A percentile compares a stretch with the other conserved stretches of the same genome.
These are phyloP conservation scores for Calendula officinalis DNA, from an alignment of 129 eudicot genomes.

Conservation along the genomic window DNA sequence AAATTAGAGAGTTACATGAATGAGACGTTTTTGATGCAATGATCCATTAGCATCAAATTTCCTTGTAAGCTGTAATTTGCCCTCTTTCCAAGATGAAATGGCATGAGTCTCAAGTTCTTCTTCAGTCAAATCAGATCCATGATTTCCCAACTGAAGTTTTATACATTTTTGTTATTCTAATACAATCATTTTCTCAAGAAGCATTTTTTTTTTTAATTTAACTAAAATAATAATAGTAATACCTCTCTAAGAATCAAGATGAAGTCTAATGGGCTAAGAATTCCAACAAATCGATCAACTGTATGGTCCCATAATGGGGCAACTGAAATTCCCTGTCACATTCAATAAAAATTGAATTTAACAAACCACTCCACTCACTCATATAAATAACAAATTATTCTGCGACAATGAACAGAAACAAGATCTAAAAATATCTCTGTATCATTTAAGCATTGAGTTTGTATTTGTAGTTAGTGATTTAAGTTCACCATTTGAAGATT, in stretches of 20 bases:
- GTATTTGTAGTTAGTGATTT: too few relatives aligned
- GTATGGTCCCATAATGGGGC: conserved; percentile 80
- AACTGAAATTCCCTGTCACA: conserved; percentile 65
- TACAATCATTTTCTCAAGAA: conserved; percentile 2
- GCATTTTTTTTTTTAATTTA: too few relatives aligned
- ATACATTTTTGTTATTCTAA: conserved; percentile 4
- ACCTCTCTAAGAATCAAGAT: conserved; percentile 82
- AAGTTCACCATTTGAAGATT: too few relatives aligned
- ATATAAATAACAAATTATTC: too few relatives aligned
- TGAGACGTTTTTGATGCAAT: conserved; percentile 40
- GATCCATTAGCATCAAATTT: conserved; percentile 52
- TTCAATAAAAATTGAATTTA: conserved; percentile 7
- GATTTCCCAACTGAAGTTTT: conserved; percentile 62
- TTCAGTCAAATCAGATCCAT: conserved; percentile 82
- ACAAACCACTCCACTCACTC: too few relatives aligned
- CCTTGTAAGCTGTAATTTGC: conserved; percentile 46
- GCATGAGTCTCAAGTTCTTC: conserved; percentile 89
- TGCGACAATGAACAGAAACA: too few relatives aligned
- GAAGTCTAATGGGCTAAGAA: conserved; percentile 78
- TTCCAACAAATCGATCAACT: conserved; percentile 73
- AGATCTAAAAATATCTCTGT: too few relatives aligned
- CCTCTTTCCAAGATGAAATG: conserved; percentile 84
- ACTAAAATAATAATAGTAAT: neutral
- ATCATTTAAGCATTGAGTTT: too few relatives aligned
- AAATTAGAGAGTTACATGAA: conserved; percentile 48